Base-by-base conservation (phyloP, 768 basidiomycete species). In the Boletales sp. region DNA sequence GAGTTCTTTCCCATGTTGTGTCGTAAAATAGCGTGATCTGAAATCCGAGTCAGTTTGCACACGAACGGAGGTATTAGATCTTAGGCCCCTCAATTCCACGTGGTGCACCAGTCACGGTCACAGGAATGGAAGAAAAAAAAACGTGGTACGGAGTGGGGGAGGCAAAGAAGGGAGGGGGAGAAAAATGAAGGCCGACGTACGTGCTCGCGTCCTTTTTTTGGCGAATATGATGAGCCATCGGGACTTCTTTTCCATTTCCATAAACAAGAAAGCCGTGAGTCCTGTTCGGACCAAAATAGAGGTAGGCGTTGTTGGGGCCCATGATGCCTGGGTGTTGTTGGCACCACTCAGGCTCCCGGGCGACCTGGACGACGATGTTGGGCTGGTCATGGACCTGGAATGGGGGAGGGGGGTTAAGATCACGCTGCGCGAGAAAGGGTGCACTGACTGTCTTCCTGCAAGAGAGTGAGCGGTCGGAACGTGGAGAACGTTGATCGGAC, bases 291-390 rank as follows among this genome's bases (percentile, higher is more conserved):
- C 88, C 88, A 51, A 90, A 81, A 60, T 87, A 90, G 53, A 89
- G 78, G 62, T 77, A 87, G 6, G 88, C 81, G 36, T 79, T 84
- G 51, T 76, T 79, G n/a, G 88, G 88, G n/a, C 88, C 88, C 82
- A 88, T 84, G 55, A 89, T 82, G 41, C 72, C 75, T 19, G 81
- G 79, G 60, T 87, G 82, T 48, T 81, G 82, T 57, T 81, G 76
- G 19, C 80, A 72, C 87, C 88, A 90, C 18, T 70, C 73, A 0
- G 74, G 65, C 59, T 90, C 85, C 15, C 88, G 80, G 36, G 76
- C 74, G 47, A 90, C 69, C 54, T 81, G 77, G 52, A 87, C 74
- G 52, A 89, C 74, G 25, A 77, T 67, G 66, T 86, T 87, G 18
- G 84, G 82, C 44, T 69, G 72, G 49, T 74, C 70, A 17, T 75